phyloP scores from a whole-genome alignment of 768 basidiomycete genomes.

The Kwoniella sp. region DNA sequence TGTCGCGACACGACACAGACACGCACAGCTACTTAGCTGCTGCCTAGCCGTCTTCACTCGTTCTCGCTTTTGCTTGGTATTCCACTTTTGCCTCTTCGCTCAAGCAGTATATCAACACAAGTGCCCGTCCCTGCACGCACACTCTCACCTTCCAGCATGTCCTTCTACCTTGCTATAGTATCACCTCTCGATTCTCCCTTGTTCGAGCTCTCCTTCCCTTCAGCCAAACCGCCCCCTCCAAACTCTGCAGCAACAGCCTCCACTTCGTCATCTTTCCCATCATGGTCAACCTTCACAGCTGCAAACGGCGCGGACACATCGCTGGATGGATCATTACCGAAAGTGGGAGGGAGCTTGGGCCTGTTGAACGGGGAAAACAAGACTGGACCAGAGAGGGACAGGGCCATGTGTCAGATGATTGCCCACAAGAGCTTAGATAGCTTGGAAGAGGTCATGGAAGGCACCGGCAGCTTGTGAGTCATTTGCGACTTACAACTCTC shows the following conservation, averaged over 20 bases:
- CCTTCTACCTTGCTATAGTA: conserved; percentile 59
- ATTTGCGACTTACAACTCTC: not conserved
- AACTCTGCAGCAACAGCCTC: conserved; percentile 31
- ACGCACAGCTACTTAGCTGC: too few species aligned
- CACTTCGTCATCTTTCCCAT: conserved; percentile 41
- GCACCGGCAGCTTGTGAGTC: conserved; percentile 55
- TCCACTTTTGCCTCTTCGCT: too few species aligned
- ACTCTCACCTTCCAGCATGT: conserved; percentile 34
- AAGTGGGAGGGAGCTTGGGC: conserved; percentile 22
- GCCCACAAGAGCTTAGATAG: conserved; percentile 94
- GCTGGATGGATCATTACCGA: conserved; percentile 9
- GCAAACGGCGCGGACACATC: conserved; percentile 32
- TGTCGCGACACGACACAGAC: too few species aligned
- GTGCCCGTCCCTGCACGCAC: not conserved
- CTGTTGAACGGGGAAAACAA: conserved; percentile 16
- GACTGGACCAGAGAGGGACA: conserved; percentile 58
- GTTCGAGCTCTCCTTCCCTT: conserved; percentile 56
- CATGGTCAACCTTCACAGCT: conserved; percentile 55
- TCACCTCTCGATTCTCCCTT: conserved; percentile 59
- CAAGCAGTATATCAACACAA: too few species aligned
- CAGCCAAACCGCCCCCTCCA: conserved; percentile 42
- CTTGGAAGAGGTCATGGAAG: conserved; percentile 79
- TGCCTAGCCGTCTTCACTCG: too few species aligned
- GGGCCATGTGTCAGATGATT: conserved; percentile 97
- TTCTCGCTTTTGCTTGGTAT: too few species aligned